Conservation (phyloP, 352 stramenopile species). For the Globisporangium nodosum region DNA sequence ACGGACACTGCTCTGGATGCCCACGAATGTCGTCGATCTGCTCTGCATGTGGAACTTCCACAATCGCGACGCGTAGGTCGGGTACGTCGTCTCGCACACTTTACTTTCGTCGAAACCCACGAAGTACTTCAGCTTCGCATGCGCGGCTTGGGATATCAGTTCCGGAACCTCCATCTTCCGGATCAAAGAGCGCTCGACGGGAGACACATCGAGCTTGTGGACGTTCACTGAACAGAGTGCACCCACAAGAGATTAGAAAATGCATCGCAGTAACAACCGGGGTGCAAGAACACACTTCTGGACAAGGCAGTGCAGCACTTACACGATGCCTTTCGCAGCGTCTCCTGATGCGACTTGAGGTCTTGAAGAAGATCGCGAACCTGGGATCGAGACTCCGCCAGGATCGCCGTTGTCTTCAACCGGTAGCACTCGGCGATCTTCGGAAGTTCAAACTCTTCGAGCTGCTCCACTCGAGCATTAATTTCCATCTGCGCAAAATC, state of each 20-base stretch:
- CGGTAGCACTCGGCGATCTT: slow-evolving; percentile 43
- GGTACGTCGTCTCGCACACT: slow-evolving; percentile 14
- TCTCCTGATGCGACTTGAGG: slow-evolving; percentile 10
- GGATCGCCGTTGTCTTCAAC: slow-evolving; percentile 39
- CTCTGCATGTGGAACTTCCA: slow-evolving; percentile 45
- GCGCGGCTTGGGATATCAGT: slow-evolving; percentile 14
- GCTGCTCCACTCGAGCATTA: slow-evolving; percentile 30
- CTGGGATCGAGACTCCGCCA: slow-evolving; percentile 35
- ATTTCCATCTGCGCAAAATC: slow-evolving; percentile 36
- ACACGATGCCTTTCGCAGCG: slow-evolving; percentile 6
- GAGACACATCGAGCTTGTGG: slow-evolving; percentile 4
- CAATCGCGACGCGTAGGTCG: slow-evolving; percentile 28
- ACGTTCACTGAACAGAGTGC: not conserved
- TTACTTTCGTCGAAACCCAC: slow-evolving; percentile 22
- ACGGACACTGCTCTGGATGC: slow-evolving; percentile 62
- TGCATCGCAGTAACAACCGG: no score
- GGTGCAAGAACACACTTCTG: not conserved
- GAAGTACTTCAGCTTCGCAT: slow-evolving; percentile 28
- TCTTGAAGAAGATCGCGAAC: slow-evolving; percentile 22
- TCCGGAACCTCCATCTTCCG: slow-evolving; percentile 39
- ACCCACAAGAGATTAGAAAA: not conserved
- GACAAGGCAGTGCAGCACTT: slow-evolving; percentile 4
- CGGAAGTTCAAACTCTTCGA: slow-evolving; percentile 40
- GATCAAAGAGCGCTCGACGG: slow-evolving; percentile 28
- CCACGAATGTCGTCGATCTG: slow-evolving; percentile 58